Base-by-base conservation (phyloP, 768 basidiomycete genomes). In the Boletales sp. region DNA sequence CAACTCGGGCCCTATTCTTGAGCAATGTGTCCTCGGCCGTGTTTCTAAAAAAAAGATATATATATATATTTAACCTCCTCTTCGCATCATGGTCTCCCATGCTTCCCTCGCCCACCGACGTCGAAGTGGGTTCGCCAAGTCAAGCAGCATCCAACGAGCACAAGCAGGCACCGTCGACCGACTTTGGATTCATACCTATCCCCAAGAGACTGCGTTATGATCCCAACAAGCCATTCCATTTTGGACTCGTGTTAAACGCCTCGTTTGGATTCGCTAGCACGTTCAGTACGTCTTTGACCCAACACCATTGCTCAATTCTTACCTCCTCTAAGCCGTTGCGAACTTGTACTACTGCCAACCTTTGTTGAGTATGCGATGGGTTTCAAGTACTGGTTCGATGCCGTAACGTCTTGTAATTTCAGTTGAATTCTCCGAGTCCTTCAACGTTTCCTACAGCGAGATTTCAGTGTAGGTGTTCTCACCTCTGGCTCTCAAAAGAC, bases 291-390 rank as follows among this genome's bases (percentile, higher is more conserved):
- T 52, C 13, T 19, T 21, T 12, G 9, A 19, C 8, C 4, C n/a
- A 4, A 8, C 5, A 7, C 7, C 31, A 18, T 3, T 7, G n/a
- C 36, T 29, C 7, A 27, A 27, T 24, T 15, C 18, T 54, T n/a
- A 62, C 13, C 12, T 30, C 27, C 36, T 30, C 3, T 8, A 15
- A 86, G 84, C 71, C 38, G 82, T 82, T 13, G 78, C 82, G n/a
- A 92, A 92, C 60, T 63, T 92, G 41, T 92, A 91, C 61, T 93
- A 91, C 56, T 87, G 84, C 53, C 87, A 90, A 69, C 90, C 90
- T 0, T 63, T 93, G 57, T 69, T 91, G 13, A 87, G 89, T 82
- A 63, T 54, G 76, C 70, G 53, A 31, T 54, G 14, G 0, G 2
- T 17, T 8, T 24, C 10, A 9, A 12, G 11, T 12, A 34, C 11